Evolutionary conservation across 78 protist species (phyloP), one percentile per base, ranked within the genome.

Genomic region (Tieghemostelium lacteum): DNA sequence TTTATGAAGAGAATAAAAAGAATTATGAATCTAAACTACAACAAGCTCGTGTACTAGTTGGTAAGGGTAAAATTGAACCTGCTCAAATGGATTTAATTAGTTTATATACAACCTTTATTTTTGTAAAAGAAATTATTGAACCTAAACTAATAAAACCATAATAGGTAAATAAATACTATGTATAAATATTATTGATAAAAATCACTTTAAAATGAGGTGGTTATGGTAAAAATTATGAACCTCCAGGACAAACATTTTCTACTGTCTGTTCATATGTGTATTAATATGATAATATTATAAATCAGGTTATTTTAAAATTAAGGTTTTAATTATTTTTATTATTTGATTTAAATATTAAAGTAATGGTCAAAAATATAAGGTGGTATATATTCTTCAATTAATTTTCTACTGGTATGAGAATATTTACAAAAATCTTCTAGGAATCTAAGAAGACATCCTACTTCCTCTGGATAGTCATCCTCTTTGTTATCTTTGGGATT

Each of bases 381-480:
- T 20, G 95, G 95, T n/a, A 92, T 40, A 69, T 50, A 92, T 37
- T 75, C 91, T 29, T 93, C 88, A 33, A 93, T 87, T 0, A 67
- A 42, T 34, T 87, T 75, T 58, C 96, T 86, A 26, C 66, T 31
- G 34, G 73, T 54, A 3, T 64, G 67, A 63, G 92, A 55, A 37
- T 72, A 86, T 71, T 75, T 77, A 78, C 93, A 85, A 58, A 94
- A 92, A 57, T 94, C 92, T 26, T 94, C 95, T n/a, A 96, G 57
- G 74, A 95, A 93, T 42, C 88, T 36, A 12, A 94, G 58, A 37
- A 66, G 34, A 22, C 87, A 69, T 33, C 36, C 20, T n/a, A 93
- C 96, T 39, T 95, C 97, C 33, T 73, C 95, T 34, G 97, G 95
- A 39, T 89, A 58, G 17, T 92, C 96, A 6, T 42, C 75, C 7